phyloP scores from a whole-genome alignment of 2,329 filamentous ascomycete species.

The Fusarium mexicanum region DNA sequence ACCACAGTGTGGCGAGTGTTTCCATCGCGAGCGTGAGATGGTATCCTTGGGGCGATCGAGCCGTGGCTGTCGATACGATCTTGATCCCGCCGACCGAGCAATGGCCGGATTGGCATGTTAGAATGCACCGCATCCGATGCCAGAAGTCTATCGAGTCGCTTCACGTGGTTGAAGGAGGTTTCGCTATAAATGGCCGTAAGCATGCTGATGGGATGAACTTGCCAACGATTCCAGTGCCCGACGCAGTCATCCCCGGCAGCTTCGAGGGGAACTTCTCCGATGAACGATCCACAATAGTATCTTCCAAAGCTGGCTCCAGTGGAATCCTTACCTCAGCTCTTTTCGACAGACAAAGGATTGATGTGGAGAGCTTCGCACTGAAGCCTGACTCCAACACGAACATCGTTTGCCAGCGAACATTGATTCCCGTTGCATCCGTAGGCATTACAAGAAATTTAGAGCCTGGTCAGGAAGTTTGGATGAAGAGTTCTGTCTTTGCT shows the following conservation, averaged over 20 bases:
- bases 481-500: conserved; percentile 19
- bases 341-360: rapidly evolving
- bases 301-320: conserved; percentile 11
- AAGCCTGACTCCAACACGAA: conserved; percentile 38
- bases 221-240: rapidly evolving
- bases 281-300: neutral
- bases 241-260: neutral
- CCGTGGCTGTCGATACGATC: conserved; percentile 41
- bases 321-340: conserved; percentile 2
- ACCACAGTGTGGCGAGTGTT: rapidly evolving
- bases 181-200: conserved; percentile 23
- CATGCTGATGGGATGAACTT: conserved; percentile 19
- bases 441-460: neutral
- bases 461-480: neutral
- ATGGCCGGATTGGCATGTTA: conserved; percentile 49
- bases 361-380: conserved; percentile 1
- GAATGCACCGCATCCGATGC: conserved; percentile 37
- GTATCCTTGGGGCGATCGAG: conserved; percentile 43
- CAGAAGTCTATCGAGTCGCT: neutral
- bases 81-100: conserved; percentile 43
- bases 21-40: conserved; percentile 19
- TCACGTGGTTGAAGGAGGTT: conserved; percentile 29
- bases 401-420: conserved; percentile 19
- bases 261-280: conserved; percentile 5
- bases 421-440: conserved; percentile 19